Evolutionary conservation across 2,329 filamentous ascomycete species (phyloP), one percentile per base, ranked within the genome.

Genomic region (Botrytis pseudocinerea): DNA sequence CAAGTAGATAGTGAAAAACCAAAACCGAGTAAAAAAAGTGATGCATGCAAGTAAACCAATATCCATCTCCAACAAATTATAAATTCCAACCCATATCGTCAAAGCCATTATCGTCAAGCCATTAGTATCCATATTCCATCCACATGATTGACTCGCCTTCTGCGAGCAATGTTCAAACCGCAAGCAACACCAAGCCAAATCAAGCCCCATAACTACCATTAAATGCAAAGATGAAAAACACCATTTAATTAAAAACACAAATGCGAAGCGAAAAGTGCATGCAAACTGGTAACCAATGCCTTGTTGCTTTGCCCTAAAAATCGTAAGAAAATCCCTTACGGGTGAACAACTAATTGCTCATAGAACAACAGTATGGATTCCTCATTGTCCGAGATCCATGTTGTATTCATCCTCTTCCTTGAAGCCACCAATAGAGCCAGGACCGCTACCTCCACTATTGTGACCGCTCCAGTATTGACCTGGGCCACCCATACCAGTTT

Each of bases 351-450:
- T 20, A 54, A 69, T 62, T 40, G 38, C 44, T 42, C 72, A 35
- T 51, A 62, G 54, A 65, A 35, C 59, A 35, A 48, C 61, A 42
- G 25, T 7, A 69, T 28, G 16, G 35, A 63, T 76, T 76, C 72
- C 38, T 79, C 82, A 84, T 78, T 85, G 83, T 73, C 84, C 87
- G 76, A 90, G 82, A 77, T 96, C 93, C 93, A 97, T 97, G 80
- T 90, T 90, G 80, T 93, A 97, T 83, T 97, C 95, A 78, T 98
- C 95, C 83, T 98, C 95, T 82, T 97, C 95, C 83, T 97, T 97
- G 84, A 98, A 93, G 81, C 91, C 91, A 81, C 91, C 91, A 80
- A 93, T 85, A 10, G 85, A 84, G 38, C 86, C 86, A 62, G 90
- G 88, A 72, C 91, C 91, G 80, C 89, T 93, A 74, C 87, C 90